phyloP scores from a whole-genome alignment of 768 basidiomycete genomes.

The Asterophora parasitica region DNA sequence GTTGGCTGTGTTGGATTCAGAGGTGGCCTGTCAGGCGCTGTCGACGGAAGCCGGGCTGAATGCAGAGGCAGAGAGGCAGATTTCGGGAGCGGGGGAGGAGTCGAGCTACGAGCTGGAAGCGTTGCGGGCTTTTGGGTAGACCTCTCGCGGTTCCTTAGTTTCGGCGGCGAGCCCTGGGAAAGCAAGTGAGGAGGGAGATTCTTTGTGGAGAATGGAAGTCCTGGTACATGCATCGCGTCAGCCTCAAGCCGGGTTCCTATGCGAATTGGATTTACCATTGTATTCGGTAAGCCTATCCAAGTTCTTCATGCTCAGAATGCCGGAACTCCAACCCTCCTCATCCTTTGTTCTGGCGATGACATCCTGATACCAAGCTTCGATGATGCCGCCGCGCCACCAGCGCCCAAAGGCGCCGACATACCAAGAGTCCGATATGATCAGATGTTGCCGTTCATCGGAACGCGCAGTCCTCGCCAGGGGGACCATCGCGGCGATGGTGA shows the following conservation, averaged over 20 bases:
- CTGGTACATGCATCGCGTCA: slow-evolving; percentile 24
- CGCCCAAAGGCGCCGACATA: slow-evolving; percentile 88
- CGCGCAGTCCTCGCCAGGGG: slow-evolving; percentile 43
- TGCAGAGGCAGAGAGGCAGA: slow-evolving; percentile 78
- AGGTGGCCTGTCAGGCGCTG: slow-evolving; percentile 27
- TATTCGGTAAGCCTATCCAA: slow-evolving; percentile 66
- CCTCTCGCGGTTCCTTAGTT: slow-evolving; percentile 53
- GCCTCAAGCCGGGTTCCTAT: slow-evolving; percentile 2
- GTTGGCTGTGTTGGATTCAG: slow-evolving; percentile 23
- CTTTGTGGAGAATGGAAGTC: slow-evolving; percentile 49
- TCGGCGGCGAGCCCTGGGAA: slow-evolving; percentile 49
- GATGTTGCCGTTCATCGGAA: slow-evolving; percentile 37
- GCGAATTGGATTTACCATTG: slow-evolving; percentile 40
- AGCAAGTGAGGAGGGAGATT: slow-evolving; percentile 37
- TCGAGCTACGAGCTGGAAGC: slow-evolving; percentile 53
- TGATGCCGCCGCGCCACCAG: slow-evolving; percentile 85
- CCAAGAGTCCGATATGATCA: slow-evolving; percentile 73
- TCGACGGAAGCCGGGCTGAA: slow-evolving; percentile 40
- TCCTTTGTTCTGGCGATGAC: slow-evolving; percentile 59
- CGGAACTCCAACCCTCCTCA: slow-evolving; percentile 72
- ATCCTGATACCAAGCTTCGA: slow-evolving; percentile 78
- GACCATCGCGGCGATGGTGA: slow-evolving; percentile 77
- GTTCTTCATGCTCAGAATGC: slow-evolving; percentile 71
- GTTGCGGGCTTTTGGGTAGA: slow-evolving; percentile 36
- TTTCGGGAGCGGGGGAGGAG: slow-evolving; percentile 81